Evolutionary conservation across 2,329 filamentous ascomycete species (phyloP).

Genomic region (Coniochaeta sp.): DNA sequence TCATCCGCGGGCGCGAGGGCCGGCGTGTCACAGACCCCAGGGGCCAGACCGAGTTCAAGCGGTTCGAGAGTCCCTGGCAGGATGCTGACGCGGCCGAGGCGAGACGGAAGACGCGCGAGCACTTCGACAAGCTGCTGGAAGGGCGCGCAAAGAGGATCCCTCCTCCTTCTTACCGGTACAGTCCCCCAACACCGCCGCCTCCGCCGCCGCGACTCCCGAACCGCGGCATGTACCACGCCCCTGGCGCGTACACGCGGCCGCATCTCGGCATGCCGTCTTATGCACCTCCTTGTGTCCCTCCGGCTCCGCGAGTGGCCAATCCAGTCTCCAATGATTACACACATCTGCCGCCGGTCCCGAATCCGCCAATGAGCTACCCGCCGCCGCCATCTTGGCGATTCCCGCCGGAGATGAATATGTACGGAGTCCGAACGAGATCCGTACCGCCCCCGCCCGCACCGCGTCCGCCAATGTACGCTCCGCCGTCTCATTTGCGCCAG

Average conservation of each 20-base stretch:
- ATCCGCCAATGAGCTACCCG: conserved; percentile 5
- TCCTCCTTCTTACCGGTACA: conserved; percentile 1
- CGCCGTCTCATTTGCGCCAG: not conserved
- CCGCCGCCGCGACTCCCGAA: not conserved
- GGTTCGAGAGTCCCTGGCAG: conserved; percentile 16
- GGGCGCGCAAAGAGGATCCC: conserved; percentile 35
- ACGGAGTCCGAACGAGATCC: not conserved
- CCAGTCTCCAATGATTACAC: not conserved
- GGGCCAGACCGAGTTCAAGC: conserved; percentile 6
- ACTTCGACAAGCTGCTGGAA: conserved; percentile 34
- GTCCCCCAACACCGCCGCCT: not conserved
- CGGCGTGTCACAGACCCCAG: conserved; percentile 5
- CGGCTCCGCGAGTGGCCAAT: not conserved
- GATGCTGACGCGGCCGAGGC: conserved; percentile 11
- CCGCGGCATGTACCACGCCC: not conserved
- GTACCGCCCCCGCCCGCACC: not conserved
- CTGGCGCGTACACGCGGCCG: not conserved
- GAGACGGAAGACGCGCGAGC: not conserved
- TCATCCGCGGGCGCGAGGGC: conserved; percentile 16
- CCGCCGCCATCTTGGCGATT: not conserved
- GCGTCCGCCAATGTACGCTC: not conserved
- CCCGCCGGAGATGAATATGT: not conserved
- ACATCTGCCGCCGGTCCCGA: conserved; percentile 15
- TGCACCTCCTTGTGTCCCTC: not conserved
- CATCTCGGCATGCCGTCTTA: not conserved